Base-by-base conservation (phyloP, 306 rosid species). In the Vigna unguiculata region DNA sequence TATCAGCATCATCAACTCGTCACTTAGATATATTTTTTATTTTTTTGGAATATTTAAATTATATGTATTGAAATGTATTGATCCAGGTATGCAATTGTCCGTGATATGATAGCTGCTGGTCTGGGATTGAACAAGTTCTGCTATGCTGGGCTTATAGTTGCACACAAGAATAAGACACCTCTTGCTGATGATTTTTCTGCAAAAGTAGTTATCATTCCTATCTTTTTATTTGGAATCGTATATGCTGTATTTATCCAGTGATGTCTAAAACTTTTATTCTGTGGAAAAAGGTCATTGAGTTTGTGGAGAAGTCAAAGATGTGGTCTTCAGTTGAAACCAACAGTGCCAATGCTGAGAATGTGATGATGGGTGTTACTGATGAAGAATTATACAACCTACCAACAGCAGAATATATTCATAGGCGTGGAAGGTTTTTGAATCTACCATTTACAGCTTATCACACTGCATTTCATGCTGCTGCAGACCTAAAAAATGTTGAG, bases 61-160 rank as follows among this genome's bases (percentile, higher is more conserved):
- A 34, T 62, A 34, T 9, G 30, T 55, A 71, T 77, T 82, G 32
- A 55, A 66, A 78, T 38, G 32, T 68, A n/a, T 57, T 79, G 75
- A 65, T 86, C n/a, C 84, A 95, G 97, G 89, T 84, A 87, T 85
- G 89, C 97, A 36, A 89, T 92, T 86, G 93, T 92, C 47, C 96
- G 96, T 59, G 99, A 95, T 85, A 95, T 92, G 97, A 90, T 93
- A 71, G 90, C 99, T 72, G 97, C 97, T 74, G 99, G 99, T 78
- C 92, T 95, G 73, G 99, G 97, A 75, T 83, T 92, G 82, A 91
- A 92, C 87, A 89, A 88, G 85, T 95, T 80, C 82, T 95, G 97
- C 83, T 95, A 95, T 61, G 88, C 96, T 15, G 99, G 96, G 61
- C 97, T 95, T 77, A 89, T 95, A 59, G 19, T 90, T 77, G 97